Conservation (phyloP, 1,139 yeast genomes). For the Debaryomyces coudertii region DNA sequence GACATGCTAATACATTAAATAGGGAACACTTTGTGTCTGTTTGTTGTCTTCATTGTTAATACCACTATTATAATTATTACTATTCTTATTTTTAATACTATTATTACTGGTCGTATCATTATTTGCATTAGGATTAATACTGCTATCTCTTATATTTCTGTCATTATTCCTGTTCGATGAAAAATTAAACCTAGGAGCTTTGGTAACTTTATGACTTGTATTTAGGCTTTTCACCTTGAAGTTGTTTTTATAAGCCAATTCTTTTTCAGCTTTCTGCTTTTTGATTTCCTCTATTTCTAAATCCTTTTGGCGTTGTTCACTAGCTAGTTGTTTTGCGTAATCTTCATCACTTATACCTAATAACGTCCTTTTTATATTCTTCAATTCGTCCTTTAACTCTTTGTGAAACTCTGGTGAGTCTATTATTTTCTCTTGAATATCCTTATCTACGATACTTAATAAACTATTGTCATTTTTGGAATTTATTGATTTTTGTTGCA, state of each 20-base stretch:
- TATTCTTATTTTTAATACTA: not conserved
- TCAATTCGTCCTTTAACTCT: constrained; percentile 34
- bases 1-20: constrained; percentile 20
- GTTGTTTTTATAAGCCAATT: constrained; percentile 27
- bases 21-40: constrained; percentile 17
- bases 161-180: constrained; percentile 9
- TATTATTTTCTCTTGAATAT: constrained; percentile 49
- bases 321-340: constrained; percentile 29
- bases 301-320: constrained; percentile 18
- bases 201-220: constrained; percentile 26
- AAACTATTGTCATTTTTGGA: constrained; percentile 20
- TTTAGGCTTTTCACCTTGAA: constrained; percentile 32
- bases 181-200: constrained; percentile 38
- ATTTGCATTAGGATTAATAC: not conserved
- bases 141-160: constrained; percentile 2
- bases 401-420: constrained; percentile 47
- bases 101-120: constrained; percentile 7
- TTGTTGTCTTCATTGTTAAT: constrained; percentile 4
- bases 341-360: constrained; percentile 49
- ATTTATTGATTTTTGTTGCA: constrained; percentile 10
- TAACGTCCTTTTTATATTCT: constrained; percentile 36
- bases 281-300: constrained; percentile 13
- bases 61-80: not conserved
- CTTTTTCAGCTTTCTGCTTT: constrained; percentile 15
- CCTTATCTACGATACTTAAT: constrained; percentile 48